Conservation (phyloP, 1,284 basidiomycete species). For the Cystobasidium slooffiae region DNA sequence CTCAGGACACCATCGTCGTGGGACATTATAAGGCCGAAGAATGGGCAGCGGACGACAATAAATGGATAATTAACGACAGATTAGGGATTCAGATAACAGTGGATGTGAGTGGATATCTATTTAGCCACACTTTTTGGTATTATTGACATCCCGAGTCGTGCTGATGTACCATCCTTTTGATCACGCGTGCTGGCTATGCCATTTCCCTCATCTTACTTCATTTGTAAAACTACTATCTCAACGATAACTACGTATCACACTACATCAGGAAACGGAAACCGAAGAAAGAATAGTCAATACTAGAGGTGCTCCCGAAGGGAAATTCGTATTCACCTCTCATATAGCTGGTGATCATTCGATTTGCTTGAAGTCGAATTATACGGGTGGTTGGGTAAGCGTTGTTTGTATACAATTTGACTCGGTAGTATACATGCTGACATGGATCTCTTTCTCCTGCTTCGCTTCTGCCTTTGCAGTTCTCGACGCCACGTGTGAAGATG, state of each 20-base stretch:
- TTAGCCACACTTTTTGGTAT: slow-evolving; percentile 45
- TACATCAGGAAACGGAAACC: slow-evolving; percentile 72
- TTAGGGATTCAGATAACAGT: slow-evolving; percentile 90
- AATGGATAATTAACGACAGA: slow-evolving; percentile 73
- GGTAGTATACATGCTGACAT: not conserved
- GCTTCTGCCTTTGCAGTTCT: slow-evolving; percentile 60
- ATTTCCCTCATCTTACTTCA: not conserved
- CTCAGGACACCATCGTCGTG: slow-evolving; percentile 95
- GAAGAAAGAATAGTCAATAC: slow-evolving; percentile 81
- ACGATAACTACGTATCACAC: not conserved
- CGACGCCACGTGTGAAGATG: slow-evolving; percentile 85
- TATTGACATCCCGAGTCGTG: slow-evolving; percentile 1
- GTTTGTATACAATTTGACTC: not conserved
- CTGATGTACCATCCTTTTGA: not conserved
- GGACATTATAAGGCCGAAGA: slow-evolving; percentile 92
- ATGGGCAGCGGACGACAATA: slow-evolving; percentile 76
- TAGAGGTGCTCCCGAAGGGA: slow-evolving; percentile 82
- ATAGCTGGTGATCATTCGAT: slow-evolving; percentile 96
- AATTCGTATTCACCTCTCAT: slow-evolving; percentile 96
- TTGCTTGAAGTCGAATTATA: slow-evolving; percentile 86
- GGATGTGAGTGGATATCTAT: slow-evolving; percentile 65
- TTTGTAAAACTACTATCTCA: not conserved
- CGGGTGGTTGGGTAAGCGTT: slow-evolving; percentile 66
- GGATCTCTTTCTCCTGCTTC: not conserved
- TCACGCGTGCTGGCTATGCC: not conserved